phyloP scores from a whole-genome alignment of 495 filamentous ascomycete species.

The Lophiostoma macrostomum region DNA sequence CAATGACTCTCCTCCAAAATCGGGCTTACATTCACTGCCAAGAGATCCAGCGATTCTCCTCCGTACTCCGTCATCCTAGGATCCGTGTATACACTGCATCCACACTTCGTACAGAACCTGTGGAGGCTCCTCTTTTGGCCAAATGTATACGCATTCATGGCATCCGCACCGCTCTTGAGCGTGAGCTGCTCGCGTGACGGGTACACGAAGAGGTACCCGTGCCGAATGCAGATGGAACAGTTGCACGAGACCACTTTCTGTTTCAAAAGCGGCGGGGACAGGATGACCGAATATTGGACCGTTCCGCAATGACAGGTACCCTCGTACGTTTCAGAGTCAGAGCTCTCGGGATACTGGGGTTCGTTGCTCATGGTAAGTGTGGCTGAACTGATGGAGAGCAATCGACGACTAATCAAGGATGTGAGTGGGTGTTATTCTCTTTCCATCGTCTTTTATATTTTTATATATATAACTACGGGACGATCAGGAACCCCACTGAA shows the following conservation, averaged over 20 bases:
- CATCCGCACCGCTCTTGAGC: conserved; percentile 27
- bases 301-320: conserved; percentile 39
- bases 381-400: no score
- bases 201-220: conserved; percentile 45
- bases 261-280: conserved; percentile 34
- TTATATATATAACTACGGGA: no score
- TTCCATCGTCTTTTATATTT: no score
- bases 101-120: conserved; percentile 24
- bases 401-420: no score
- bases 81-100: conserved; percentile 25
- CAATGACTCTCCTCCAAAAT: not conserved
- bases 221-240: conserved; percentile 46
- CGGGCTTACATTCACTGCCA: conserved; percentile 32
- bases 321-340: conserved; percentile 18
- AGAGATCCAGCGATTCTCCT: not conserved
- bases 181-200: conserved; percentile 36
- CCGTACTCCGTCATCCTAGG: conserved; percentile 17
- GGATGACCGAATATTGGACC: conserved; percentile 35
- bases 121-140: conserved; percentile 15
- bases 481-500: no score
- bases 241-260: conserved; percentile 40
- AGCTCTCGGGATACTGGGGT: conserved; percentile 1
- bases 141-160: conserved; percentile 21
- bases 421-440: no score
- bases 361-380: conserved; percentile 8